These are phyloP conservation scores for Naganishia friedmannii DNA, from an alignment of 768 basidiomycete species.

Conservation along the genomic window DNA sequence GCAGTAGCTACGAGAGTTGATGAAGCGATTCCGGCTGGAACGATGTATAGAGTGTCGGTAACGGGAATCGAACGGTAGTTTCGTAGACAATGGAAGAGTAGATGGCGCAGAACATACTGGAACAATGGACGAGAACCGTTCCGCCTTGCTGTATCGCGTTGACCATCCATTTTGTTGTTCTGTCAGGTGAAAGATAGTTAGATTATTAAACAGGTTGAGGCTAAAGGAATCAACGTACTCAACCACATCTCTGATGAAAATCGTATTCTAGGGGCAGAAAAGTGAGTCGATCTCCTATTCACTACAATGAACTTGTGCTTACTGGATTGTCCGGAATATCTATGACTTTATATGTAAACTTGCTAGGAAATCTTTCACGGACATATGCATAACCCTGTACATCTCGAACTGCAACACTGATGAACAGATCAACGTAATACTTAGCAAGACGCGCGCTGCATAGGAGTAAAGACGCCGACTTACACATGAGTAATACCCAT, in stretches of 20 bases:
- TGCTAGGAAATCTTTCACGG: constrained; percentile 46
- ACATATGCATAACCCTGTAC: constrained; percentile 44
- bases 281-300: background rate
- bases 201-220: background rate
- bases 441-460: background rate
- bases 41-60: no score
- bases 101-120: constrained; percentile 36
- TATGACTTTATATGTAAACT: constrained; percentile 47
- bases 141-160: constrained; percentile 43
- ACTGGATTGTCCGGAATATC: constrained; percentile 51
- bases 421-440: background rate
- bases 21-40: constrained; percentile 48
- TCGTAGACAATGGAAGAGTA: background rate
- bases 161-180: constrained; percentile 43
- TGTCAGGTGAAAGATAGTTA: background rate
- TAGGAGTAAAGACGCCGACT: constrained; percentile 22
- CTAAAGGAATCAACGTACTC: constrained; percentile 25
- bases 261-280: background rate
- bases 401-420: constrained; percentile 50
- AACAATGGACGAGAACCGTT: constrained; percentile 50
- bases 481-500: constrained; percentile 52
- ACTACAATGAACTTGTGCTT: constrained; percentile 22
- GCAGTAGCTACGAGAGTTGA: constrained; percentile 50
- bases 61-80: background rate
- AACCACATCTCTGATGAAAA: constrained; percentile 46